Conservation (phyloP, 2,329 filamentous ascomycete species). For the Trichoderma afroharzianum region DNA sequence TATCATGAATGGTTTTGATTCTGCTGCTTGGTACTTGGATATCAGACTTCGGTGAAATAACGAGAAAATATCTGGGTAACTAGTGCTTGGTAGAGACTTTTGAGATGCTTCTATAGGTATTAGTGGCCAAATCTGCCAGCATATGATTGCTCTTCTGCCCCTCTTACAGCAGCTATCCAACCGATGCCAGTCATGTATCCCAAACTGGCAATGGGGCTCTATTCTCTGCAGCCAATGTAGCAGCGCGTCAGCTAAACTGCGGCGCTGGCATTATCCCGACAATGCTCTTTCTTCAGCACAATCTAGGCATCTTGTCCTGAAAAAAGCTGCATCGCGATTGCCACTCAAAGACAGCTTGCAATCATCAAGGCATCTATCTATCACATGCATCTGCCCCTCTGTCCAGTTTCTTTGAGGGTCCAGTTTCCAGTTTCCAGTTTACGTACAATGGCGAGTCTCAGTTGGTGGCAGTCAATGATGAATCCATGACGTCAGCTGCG, state of each 20-base stretch:
- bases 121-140: background rate
- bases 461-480: background rate
- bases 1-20: background rate
- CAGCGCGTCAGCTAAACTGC: background rate
- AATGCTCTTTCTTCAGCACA: background rate
- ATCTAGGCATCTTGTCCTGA: background rate
- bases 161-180: background rate
- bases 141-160: background rate
- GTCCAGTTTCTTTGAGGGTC: background rate
- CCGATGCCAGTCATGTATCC: background rate
- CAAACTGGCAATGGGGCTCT: background rate
- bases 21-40: background rate
- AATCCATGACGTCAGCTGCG: slow-evolving; percentile 12
- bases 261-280: background rate
- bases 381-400: background rate
- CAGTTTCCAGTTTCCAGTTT: background rate
- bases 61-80: background rate
- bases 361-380: background rate
- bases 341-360: background rate
- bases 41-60: background rate
- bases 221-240: background rate
- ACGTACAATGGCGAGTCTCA: background rate
- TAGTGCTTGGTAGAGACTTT: background rate
- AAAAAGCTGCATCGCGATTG: background rate
- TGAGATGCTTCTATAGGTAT: background rate